Evolutionary conservation across 2,329 filamentous ascomycete genomes (phyloP).

Genomic region (Sphaerulina vaccinii): DNA sequence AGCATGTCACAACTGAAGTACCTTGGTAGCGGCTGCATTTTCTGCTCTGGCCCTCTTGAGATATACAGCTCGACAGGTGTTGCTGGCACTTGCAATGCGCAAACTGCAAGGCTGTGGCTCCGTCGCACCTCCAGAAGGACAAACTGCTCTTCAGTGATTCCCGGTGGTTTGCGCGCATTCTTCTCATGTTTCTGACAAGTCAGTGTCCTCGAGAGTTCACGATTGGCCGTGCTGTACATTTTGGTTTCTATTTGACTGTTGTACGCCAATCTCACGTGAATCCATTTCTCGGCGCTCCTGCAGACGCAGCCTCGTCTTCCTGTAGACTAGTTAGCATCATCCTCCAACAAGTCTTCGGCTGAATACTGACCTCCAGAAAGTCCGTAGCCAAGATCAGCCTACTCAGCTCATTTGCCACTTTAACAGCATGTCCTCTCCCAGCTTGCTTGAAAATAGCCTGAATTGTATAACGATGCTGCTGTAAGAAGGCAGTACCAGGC

Average conservation of each 20-base stretch:
- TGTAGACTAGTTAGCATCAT: conserved; percentile 4
- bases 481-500: conserved; percentile 76
- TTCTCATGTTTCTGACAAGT: no score
- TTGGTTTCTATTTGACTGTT: neutral
- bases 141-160: no score
- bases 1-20: no score
- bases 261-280: conserved; percentile 12
- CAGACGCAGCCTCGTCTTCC: conserved; percentile 19
- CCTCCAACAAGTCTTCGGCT: neutral
- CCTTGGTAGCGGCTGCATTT: no score
- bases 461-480: conserved; percentile 78
- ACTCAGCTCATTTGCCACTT: conserved; percentile 82
- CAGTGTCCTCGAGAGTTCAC: no score
- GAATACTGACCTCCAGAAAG: conserved; percentile 75
- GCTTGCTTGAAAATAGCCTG: conserved; percentile 87
- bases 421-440: conserved; percentile 50
- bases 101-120: no score
- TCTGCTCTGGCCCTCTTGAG: no score
- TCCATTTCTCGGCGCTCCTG: conserved; percentile 15
- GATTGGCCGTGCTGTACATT: no score
- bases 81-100: no score
- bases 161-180: no score
- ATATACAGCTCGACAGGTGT: no score
- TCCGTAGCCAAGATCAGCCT: conserved; percentile 77
- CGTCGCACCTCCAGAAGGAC: no score